These are phyloP conservation scores for Sugiyamaella japonica DNA, from an alignment of 1,139 yeast species.

Conservation along the genomic window DNA sequence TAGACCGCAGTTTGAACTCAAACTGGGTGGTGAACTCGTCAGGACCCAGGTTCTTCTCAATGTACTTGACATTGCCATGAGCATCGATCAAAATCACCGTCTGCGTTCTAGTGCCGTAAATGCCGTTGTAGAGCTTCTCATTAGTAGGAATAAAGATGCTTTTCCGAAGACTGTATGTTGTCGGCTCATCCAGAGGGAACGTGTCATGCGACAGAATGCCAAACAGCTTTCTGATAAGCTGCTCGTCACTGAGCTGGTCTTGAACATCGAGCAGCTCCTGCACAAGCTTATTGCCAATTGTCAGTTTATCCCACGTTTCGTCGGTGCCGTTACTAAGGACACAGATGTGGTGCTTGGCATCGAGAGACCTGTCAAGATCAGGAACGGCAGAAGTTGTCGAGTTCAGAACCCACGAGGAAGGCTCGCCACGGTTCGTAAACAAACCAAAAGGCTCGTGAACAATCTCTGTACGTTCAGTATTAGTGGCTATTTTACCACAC, in stretches of 20 bases:
- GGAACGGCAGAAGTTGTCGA: conserved; percentile 51
- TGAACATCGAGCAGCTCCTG: conserved; percentile 44
- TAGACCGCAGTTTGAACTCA: conserved; percentile 21
- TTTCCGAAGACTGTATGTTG: conserved; percentile 44
- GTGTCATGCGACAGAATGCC: conserved; percentile 53
- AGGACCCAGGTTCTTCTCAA: conserved; percentile 47
- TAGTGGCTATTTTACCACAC: conserved; percentile 51
- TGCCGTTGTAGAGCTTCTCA: conserved; percentile 32
- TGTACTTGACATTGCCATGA: conserved; percentile 48
- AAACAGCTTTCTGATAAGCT: conserved; percentile 54
- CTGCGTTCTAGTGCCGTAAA: conserved; percentile 88
- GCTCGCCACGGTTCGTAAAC: conserved; percentile 36
- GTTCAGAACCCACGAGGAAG: conserved; percentile 17
- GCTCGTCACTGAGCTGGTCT: conserved; percentile 41
- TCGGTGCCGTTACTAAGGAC: conserved; percentile 49
- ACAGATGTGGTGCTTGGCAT: conserved; percentile 47
- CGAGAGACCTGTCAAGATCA: conserved; percentile 63
- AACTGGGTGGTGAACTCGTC: conserved; percentile 32
- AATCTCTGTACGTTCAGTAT: conserved; percentile 39
- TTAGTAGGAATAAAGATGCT: conserved; percentile 73
- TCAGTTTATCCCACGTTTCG: conserved; percentile 74
- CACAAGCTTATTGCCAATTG: conserved; percentile 51
- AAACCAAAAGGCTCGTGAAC: conserved; percentile 44
- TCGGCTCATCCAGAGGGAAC: conserved; percentile 37
- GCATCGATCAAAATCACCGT: conserved; percentile 66